A percentile compares a stretch with the other conserved stretches of the same genome.
Conservation (phyloP, 805 yeast species). For the Zygoascus flipseniorum region DNA sequence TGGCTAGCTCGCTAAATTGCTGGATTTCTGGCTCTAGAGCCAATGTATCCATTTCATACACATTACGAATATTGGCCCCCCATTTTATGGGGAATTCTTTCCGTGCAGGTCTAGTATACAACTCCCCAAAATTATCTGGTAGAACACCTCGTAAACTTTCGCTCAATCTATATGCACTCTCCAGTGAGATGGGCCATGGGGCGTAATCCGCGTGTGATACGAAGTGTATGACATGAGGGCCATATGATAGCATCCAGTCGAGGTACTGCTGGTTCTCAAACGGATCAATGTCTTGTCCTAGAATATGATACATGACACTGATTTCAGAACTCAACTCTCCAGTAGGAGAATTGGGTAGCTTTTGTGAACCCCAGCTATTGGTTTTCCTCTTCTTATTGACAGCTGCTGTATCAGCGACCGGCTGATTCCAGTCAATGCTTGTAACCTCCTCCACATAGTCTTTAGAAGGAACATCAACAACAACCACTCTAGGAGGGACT, state of each 20-base stretch:
- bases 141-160: conserved; percentile 18
- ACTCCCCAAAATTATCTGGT: conserved; percentile 23
- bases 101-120: conserved; percentile 13
- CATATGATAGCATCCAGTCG: conserved; percentile 41
- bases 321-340: conserved; percentile 14
- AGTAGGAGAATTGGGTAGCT: background rate
- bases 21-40: conserved; percentile 1
- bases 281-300: conserved; percentile 55
- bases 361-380: background rate
- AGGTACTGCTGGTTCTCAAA: conserved; percentile 31
- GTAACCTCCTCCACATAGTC: conserved; percentile 31
- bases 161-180: conserved; percentile 39
- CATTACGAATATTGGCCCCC: background rate
- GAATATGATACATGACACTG: conserved; percentile 62
- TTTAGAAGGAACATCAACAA: conserved; percentile 63
- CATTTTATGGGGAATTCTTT: conserved; percentile 10
- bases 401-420: conserved; percentile 16
- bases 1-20: background rate
- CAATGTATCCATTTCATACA: conserved; percentile 3
- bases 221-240: conserved; percentile 41
- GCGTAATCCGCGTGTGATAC: conserved; percentile 64
- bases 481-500: conserved; percentile 48
- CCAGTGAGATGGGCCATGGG: conserved; percentile 53
- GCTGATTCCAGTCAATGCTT: conserved; percentile 4
- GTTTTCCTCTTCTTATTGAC: background rate